Base-by-base conservation (phyloP, 139 green algal species). In the Zygnema cylindricum region DNA sequence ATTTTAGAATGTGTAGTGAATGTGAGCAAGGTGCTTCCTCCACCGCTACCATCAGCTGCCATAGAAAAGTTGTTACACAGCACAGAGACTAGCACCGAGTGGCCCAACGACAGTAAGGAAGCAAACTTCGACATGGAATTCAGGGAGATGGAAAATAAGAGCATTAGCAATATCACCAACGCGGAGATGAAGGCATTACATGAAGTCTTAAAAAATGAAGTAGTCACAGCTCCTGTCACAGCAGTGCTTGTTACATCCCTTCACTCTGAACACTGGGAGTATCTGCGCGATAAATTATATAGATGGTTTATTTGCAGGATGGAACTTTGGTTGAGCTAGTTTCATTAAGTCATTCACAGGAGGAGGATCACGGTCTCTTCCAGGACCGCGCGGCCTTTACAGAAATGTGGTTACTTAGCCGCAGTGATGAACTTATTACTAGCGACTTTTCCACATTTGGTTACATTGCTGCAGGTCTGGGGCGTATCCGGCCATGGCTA, bases 231-330 rank as follows among this genome's bases (percentile, higher is more conserved):
- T n/a, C n/a, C n/a, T n/a, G n/a, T n/a, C n/a, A n/a, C n/a, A n/a
- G n/a, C n/a, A n/a, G n/a, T 86, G 43, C n/a, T 86, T n/a, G 39
- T 86, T 30, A 86, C 81, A 22, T 86, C 81, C 0, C 81, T 86
- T 39, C 33, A 36, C 1, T 22, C 43, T 41, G 43, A 86, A n/a
- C 81, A 86, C 30, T n/a, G 35, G 0, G 38, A 43, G 23, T 22
- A 57, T 38, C 43, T 86, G 40, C 35, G 16, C 11, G 38, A 69
- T 30, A 30, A 32, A 1, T n/a, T 86, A 86, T 49, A 1, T 41
- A 30, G 49, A 23, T 1, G 41, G 54, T 40, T 30, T 73, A 41
- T n/a, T 35, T 49, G 23, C 43, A n/a, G 33, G 81, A 86, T 69
- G 81, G 81, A 39, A 76, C 43, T 49, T 25, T 86, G 2, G 81